phyloP scores from a whole-genome alignment of 129 eudicot genomes.

The Flaveria brownii region DNA sequence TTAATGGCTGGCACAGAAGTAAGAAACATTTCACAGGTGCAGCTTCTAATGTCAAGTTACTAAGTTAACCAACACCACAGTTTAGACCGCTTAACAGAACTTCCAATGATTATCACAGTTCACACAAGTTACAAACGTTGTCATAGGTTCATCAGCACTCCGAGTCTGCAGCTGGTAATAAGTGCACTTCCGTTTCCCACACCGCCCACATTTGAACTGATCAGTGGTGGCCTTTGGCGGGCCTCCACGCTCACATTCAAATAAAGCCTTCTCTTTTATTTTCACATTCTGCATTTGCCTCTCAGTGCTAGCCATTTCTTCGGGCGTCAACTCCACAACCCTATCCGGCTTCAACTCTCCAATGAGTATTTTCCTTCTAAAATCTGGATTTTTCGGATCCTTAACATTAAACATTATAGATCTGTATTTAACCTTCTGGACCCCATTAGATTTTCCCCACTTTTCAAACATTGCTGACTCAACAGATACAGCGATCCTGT shows the following conservation, averaged over 20 bases:
- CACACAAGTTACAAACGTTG: slow-evolving; percentile 82
- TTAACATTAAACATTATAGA: slow-evolving; percentile 71
- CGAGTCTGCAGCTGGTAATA: slow-evolving; percentile 93
- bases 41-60: slow-evolving; percentile 22
- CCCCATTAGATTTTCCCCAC: slow-evolving; percentile 70
- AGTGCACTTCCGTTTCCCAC: slow-evolving; percentile 69
- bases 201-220: slow-evolving; percentile 71
- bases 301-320: slow-evolving; percentile 84
- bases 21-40: slow-evolving; percentile 16
- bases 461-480: slow-evolving; percentile 87
- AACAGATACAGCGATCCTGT: slow-evolving; percentile 61
- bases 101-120: slow-evolving; percentile 91
- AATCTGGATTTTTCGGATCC: slow-evolving; percentile 86
- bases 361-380: slow-evolving; percentile 68
- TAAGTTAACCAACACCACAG: background rate
- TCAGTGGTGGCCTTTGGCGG: slow-evolving; percentile 73
- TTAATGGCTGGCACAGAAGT: slow-evolving; percentile 3
- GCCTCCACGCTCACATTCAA: slow-evolving; percentile 70
- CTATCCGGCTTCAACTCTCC: slow-evolving; percentile 61
- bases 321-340: slow-evolving; percentile 59
- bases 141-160: slow-evolving; percentile 96
- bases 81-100: slow-evolving; percentile 45
- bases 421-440: slow-evolving; percentile 70
- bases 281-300: slow-evolving; percentile 54
- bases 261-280: slow-evolving; percentile 72